Conservation (phyloP, 257 asterid genomes). For the Capsicum chinense region DNA sequence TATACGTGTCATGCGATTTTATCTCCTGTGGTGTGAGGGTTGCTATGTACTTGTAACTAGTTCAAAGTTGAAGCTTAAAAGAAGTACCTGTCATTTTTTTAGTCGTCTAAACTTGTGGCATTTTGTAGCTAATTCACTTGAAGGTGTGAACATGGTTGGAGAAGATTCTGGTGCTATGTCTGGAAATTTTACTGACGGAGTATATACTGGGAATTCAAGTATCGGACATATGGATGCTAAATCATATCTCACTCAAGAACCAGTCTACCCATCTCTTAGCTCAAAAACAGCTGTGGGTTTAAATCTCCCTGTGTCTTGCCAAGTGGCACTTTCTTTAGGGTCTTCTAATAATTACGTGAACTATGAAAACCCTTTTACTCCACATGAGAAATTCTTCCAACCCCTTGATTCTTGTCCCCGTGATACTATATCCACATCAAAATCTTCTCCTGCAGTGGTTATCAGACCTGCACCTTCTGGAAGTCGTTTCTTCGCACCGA, state of each 20-base stretch:
- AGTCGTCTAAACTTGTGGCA: neutral
- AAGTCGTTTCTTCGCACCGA: conserved; percentile 36
- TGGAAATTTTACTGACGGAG: conserved; percentile 50
- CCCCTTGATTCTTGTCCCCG: conserved; percentile 43
- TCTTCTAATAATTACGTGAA: conserved; percentile 36
- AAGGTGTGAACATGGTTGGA: conserved; percentile 39
- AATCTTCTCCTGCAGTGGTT: conserved; percentile 71
- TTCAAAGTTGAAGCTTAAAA: neutral
- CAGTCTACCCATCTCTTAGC: conserved; percentile 48
- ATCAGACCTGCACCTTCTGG: conserved; percentile 69
- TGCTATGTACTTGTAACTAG: conserved; percentile 1
- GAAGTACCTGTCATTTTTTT: neutral
- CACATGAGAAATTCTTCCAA: conserved; percentile 44
- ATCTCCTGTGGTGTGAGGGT: neutral
- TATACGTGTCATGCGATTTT: neutral
- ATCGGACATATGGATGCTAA: conserved; percentile 45
- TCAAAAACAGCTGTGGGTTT: conserved; percentile 36
- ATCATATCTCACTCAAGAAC: conserved; percentile 47
- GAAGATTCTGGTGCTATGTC: conserved; percentile 44
- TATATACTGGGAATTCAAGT: conserved; percentile 36
- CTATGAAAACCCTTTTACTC: conserved; percentile 40
- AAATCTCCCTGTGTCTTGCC: conserved; percentile 43
- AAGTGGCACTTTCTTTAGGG: conserved; percentile 39
- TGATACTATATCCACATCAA: conserved; percentile 49
- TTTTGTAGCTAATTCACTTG: conserved; percentile 49